A percentile compares a stretch with the other conserved stretches of the same genome.
These are phyloP conservation scores for Sutorius australiensis DNA, from an alignment of 768 basidiomycete species.

Conservation along the genomic window DNA sequence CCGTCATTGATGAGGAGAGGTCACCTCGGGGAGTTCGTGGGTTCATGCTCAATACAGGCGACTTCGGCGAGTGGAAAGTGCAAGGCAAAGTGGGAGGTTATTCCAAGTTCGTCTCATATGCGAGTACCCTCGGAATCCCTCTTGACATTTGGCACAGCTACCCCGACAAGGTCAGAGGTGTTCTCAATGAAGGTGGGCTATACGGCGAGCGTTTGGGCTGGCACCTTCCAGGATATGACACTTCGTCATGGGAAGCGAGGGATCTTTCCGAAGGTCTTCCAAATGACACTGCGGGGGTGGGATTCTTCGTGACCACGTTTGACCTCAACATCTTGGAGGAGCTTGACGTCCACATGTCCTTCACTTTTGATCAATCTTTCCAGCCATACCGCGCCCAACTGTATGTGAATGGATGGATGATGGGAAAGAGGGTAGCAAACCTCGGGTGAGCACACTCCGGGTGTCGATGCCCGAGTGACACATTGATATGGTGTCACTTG, in stretches of 20 bases:
- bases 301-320: conserved; percentile 79
- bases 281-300: conserved; percentile 57
- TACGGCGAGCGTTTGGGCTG: conserved; percentile 70
- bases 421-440: conserved; percentile 75
- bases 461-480: neutral
- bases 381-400: conserved; percentile 70
- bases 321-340: conserved; percentile 53
- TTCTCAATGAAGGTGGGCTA: conserved; percentile 70
- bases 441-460: conserved; percentile 47
- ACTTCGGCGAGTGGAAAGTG: conserved; percentile 63
- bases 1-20: conserved; percentile 53
- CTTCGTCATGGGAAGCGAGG: conserved; percentile 54
- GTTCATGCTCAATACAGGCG: conserved; percentile 61
- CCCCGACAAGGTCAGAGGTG: conserved; percentile 66
- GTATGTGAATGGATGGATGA: conserved; percentile 89
- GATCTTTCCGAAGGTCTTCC: conserved; percentile 60
- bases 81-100: conserved; percentile 79
- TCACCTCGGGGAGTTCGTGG: conserved; percentile 78
- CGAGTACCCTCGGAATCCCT: neutral
- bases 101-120: conserved; percentile 40
- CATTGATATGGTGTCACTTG: conserved; percentile 2
- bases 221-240: conserved; percentile 72
- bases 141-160: conserved; percentile 42
- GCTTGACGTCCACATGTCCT: conserved; percentile 68
- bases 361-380: conserved; percentile 60